Evolutionary conservation across 164 flowering plant species (phyloP), one percentile per base, ranked within the genome.

Genomic region (Liriodendron chinense): DNA sequence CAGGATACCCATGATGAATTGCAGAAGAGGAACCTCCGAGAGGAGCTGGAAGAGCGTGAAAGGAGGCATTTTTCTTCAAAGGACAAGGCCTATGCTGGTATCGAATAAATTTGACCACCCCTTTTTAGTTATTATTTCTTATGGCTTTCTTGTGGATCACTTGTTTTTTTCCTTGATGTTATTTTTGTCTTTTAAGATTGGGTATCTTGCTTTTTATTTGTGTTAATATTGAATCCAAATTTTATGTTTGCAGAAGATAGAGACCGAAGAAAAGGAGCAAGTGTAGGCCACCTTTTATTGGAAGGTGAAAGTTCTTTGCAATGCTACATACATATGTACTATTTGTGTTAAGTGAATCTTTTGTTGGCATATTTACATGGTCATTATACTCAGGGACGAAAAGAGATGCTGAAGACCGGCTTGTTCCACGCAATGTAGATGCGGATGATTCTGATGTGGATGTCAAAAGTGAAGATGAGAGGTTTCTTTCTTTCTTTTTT

Each of bases 371-470:
- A 28, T 67, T 53, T 67, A 16, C 47, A 24, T 56, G 10, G 16
- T 75, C 63, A 34, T 25, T 43, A 43, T 57, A 43, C 43, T 16
- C 75, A 96, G 99, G 98, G 74, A 24, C 84, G 66, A 96, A 83
- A 84, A 87, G 94, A 82, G 98, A 92, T 70, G 74, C 76, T 71
- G 99, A 94, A 75, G 98, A 92, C 21, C 94, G 97, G 21, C 87
- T 90, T 56, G 73, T 87, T 85, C 93, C 96, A 2, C 92, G 94
- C 4, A 90, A 79, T 76, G 84, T 86, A 69, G 98, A 96, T 84
- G 98, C 99, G 71, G 99, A 96, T 86, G 99, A 96, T 86, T 91
- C 97, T 78, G 99, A 96, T 83, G 93, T 85, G 65, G 94, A 94
- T 57, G 87, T 71, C 47, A 86, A 91, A 77, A 91, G 92, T 81